Conservation (phyloP, 805 yeast genomes). For the Lipomyces chichibuensis region DNA sequence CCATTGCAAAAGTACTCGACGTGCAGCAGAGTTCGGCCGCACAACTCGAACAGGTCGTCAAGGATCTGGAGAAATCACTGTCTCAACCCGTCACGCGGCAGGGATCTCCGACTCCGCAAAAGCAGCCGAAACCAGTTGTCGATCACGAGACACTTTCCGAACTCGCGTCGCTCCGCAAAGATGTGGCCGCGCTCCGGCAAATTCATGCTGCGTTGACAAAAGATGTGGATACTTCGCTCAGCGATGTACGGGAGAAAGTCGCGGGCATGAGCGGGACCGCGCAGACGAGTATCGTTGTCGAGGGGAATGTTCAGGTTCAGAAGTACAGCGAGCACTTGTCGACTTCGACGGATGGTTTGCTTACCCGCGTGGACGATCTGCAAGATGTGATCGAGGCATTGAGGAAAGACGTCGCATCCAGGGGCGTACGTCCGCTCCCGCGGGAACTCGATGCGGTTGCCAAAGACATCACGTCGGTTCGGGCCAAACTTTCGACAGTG, state of each 20-base stretch:
- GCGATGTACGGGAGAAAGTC: slow-evolving; percentile 51
- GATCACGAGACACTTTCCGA: slow-evolving; percentile 39
- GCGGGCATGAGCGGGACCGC: slow-evolving; percentile 33
- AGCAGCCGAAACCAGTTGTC: slow-evolving; percentile 1
- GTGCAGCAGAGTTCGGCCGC: slow-evolving; percentile 20
- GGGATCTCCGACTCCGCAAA: slow-evolving; percentile 13
- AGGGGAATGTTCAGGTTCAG: slow-evolving; percentile 63
- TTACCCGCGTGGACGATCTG: slow-evolving; percentile 83
- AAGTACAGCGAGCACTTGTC: slow-evolving; percentile 73
- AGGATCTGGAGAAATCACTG: slow-evolving; percentile 9
- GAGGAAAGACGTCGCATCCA: slow-evolving; percentile 85
- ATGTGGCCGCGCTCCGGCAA: slow-evolving; percentile 62
- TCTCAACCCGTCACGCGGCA: slow-evolving; percentile 9
- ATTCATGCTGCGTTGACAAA: slow-evolving; percentile 53
- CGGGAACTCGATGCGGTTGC: slow-evolving; percentile 69
- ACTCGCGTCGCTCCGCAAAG: slow-evolving; percentile 56
- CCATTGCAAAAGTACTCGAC: slow-evolving; percentile 36
- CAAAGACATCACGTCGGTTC: slow-evolving; percentile 66
- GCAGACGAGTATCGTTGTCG: slow-evolving; percentile 25
- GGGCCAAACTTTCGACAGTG: slow-evolving; percentile 55
- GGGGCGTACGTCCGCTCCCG: slow-evolving; percentile 81
- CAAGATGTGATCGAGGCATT: slow-evolving; percentile 90
- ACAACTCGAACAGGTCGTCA: slow-evolving; percentile 17
- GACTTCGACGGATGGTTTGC: slow-evolving; percentile 69
- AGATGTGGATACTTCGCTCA: slow-evolving; percentile 50